Conservation (phyloP, 108 stramenopile species). For the Craspedostauros australis region DNA sequence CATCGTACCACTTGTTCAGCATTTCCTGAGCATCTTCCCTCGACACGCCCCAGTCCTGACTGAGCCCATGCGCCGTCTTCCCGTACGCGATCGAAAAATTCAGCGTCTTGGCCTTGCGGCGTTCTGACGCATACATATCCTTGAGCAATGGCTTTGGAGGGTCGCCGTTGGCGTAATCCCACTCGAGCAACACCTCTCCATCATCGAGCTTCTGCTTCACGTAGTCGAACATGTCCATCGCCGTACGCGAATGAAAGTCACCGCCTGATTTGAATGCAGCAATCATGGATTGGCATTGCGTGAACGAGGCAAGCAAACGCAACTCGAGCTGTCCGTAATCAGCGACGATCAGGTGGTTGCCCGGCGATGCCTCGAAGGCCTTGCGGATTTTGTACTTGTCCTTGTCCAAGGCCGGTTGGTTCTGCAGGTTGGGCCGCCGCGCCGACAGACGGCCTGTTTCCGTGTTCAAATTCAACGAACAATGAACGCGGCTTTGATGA, state of each 20-base stretch:
- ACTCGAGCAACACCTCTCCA: constrained; percentile 96
- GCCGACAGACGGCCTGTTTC: constrained; percentile 97
- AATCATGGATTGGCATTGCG: constrained; percentile 95
- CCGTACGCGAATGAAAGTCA: constrained; percentile 97
- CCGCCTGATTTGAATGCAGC: constrained; percentile 94
- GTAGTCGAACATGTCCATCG: constrained; percentile 97
- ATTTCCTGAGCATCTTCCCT: constrained; percentile 88
- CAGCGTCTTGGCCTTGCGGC: constrained; percentile 96
- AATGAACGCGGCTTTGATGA: constrained; percentile 90
- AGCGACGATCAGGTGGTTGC: constrained; percentile 93
- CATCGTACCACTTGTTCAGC: constrained; percentile 92
- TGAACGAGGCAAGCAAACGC: constrained; percentile 93
- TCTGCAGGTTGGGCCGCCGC: constrained; percentile 96
- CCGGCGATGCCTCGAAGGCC: constrained; percentile 89
- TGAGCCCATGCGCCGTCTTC: constrained; percentile 96
- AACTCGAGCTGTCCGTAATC: constrained; percentile 99
- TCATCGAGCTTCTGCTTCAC: constrained; percentile 86
- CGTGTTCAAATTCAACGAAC: constrained; percentile 96
- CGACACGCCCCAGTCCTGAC: constrained; percentile 94
- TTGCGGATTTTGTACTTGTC: constrained; percentile 89
- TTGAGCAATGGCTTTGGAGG: constrained; percentile 94
- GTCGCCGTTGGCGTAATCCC: constrained; percentile 92
- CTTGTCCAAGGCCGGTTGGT: constrained; percentile 99
- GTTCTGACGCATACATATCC: constrained; percentile 94
- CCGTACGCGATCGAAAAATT: constrained; percentile 99